Evolutionary conservation across 2,329 filamentous ascomycete species (phyloP), one percentile per base, ranked within the genome.

Genomic region (Diaporthe caulivora): DNA sequence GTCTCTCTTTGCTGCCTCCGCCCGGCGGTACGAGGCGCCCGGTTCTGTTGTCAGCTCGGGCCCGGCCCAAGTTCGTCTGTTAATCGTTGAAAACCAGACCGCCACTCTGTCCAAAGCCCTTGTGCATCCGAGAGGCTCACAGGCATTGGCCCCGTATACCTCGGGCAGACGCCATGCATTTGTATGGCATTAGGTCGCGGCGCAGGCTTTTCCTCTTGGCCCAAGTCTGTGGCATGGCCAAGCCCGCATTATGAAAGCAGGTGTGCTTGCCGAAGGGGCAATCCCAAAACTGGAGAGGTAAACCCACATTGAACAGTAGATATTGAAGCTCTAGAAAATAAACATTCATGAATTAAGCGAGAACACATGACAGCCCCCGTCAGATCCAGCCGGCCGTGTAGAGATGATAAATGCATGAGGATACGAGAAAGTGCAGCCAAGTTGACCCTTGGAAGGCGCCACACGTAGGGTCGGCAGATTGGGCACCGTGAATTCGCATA

Each of bases 321-420:
- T 18, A 71, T 72, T 60, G 58, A 72, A 37, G 40, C 37, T 71
- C 51, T 67, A 62, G 31, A 55, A 65, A 44, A 47, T 72, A 74
- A 47, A 72, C 40, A 72, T 44, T 74, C 55, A 72, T 74, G 73
- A 7, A 65, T 74, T 74, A 74, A 49, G 55, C 53, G 55, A 15
- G 40, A 31, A 53, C 15, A 51, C 15, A 51, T 47, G 7, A 3
- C 18, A 34, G 60, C 42, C 60, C n/a, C 29, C 29, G 44, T 37
- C n/a, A 26, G 29, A 24, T 24, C 24, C 26, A 21, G 44, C n/a
- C 13, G 29, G 62, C n/a, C 8, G 29, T 18, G 21, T 21, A 51
- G 18, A n/a, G 44, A 7, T 31, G 21, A 17, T 51, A 40, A 21
- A 26, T n/a, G 29, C 26, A 31, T 18, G 15, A 31, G 18, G 60